These are phyloP conservation scores for Cymodocea nodosa DNA, from an alignment of 116 monocot genomes.

Conservation along the genomic window DNA sequence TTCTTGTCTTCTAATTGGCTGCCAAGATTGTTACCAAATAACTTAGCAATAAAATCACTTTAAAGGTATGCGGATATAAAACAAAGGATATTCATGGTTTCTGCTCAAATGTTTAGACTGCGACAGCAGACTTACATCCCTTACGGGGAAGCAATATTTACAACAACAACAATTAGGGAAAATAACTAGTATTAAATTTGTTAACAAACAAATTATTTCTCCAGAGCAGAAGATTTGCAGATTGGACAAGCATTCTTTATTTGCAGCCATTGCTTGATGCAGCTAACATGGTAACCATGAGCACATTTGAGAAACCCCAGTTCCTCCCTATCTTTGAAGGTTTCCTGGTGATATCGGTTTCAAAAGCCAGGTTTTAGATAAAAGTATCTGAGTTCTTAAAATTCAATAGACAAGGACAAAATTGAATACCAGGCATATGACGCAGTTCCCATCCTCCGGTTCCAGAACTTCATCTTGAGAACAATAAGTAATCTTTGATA, in stretches of 20 bases:
- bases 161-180: too few relatives aligned
- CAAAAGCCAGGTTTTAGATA: too few relatives aligned
- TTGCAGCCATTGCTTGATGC: conserved; percentile 72
- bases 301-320: conserved; percentile 49
- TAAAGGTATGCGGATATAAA: too few relatives aligned
- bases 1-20: too few relatives aligned
- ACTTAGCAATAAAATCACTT: too few relatives aligned
- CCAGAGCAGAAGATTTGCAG: conserved; percentile 44
- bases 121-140: too few relatives aligned
- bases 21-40: too few relatives aligned
- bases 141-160: too few relatives aligned
- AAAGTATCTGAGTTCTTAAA: too few relatives aligned
- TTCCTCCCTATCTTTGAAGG: conserved; percentile 32
- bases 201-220: conserved; percentile 2
- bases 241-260: conserved; percentile 76
- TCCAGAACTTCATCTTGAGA: conserved; percentile 3
- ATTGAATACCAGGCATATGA: conserved; percentile 36
- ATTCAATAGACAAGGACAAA: too few relatives aligned
- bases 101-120: too few relatives aligned
- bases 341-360: conserved; percentile 34
- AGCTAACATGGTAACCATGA: conserved; percentile 58
- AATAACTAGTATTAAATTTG: background rate
- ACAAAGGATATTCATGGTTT: too few relatives aligned
- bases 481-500: conserved; percentile 24
- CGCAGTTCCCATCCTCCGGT: conserved; percentile 19